A percentile compares a stretch with the other conserved stretches of the same genome.
These are phyloP conservation scores for Xylaria sp. DNA, from an alignment of 2,329 filamentous ascomycete species.

Conservation along the genomic window DNA sequence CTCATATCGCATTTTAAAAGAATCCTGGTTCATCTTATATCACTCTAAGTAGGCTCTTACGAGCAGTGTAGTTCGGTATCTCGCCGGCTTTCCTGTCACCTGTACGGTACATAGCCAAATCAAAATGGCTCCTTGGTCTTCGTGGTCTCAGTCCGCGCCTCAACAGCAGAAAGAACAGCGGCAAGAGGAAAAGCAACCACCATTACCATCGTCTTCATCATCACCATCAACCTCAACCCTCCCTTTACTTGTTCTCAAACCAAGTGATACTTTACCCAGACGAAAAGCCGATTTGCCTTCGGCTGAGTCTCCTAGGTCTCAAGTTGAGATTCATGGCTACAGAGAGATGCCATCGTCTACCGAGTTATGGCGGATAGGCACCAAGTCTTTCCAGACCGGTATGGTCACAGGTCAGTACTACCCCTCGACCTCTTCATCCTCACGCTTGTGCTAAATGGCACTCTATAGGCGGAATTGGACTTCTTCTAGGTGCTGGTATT, in stretches of 20 bases:
- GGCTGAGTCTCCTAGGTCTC: constrained; percentile 5
- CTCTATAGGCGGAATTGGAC: constrained; percentile 64
- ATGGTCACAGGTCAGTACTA: constrained; percentile 43
- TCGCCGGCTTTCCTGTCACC: neutral
- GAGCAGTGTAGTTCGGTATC: neutral
- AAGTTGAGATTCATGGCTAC: constrained; percentile 17
- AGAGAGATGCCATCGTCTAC: constrained; percentile 42
- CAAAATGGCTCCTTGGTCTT: constrained; percentile 35
- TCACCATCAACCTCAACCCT: constrained; percentile 3
- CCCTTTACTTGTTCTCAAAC: constrained; percentile 16
- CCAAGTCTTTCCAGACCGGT: constrained; percentile 47
- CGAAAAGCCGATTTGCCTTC: constrained; percentile 12
- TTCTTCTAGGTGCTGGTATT: constrained; percentile 73
- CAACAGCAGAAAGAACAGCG: constrained; percentile 31
- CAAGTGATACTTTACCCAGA: constrained; percentile 13
- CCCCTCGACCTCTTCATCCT: constrained; percentile 4
- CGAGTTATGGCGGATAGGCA: constrained; percentile 45
- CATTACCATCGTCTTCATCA: constrained; percentile 21
- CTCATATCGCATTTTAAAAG: neutral
- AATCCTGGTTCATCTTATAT: constrained; percentile 1
- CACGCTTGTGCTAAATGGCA: constrained; percentile 38
- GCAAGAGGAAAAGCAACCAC: constrained; percentile 1
- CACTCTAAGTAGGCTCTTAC: neutral
- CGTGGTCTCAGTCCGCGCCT: constrained; percentile 33
- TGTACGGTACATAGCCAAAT: neutral